Evolutionary conservation across 208 protist genomes (phyloP).

Genomic region (Leishmania lainsoni): DNA sequence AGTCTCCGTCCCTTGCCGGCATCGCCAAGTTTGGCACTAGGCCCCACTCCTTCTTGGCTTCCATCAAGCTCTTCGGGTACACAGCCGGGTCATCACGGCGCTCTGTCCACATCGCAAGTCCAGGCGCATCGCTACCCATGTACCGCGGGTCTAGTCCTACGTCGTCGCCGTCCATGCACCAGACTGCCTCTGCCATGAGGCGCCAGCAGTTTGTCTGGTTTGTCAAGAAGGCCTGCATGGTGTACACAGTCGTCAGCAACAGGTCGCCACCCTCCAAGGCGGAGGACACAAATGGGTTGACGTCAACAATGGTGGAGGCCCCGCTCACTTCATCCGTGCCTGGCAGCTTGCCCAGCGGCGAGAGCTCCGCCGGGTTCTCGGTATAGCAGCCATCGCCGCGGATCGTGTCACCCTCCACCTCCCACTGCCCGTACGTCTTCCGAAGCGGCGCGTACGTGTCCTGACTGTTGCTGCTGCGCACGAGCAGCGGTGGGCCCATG

Average conservation of each 20-base stretch:
- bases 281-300: slow-evolving; percentile 69
- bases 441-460: slow-evolving; percentile 63
- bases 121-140: slow-evolving; percentile 49
- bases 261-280: slow-evolving; percentile 79
- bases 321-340: slow-evolving; percentile 65
- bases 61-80: slow-evolving; percentile 62
- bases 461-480: slow-evolving; percentile 77
- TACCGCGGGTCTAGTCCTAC: slow-evolving; percentile 84
- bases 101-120: slow-evolving; percentile 55
- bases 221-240: slow-evolving; percentile 80
- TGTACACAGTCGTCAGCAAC: slow-evolving; percentile 85
- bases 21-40: slow-evolving; percentile 34
- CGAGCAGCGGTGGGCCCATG: slow-evolving; percentile 76
- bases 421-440: slow-evolving; percentile 83
- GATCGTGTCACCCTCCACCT: slow-evolving; percentile 76
- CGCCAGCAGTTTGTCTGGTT: slow-evolving; percentile 79
- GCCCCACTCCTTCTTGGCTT: slow-evolving; percentile 79
- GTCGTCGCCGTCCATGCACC: slow-evolving; percentile 89
- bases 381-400: slow-evolving; percentile 84
- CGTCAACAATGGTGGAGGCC: slow-evolving; percentile 60
- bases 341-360: slow-evolving; percentile 65
- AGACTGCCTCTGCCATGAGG: slow-evolving; percentile 71
- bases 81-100: slow-evolving; percentile 46
- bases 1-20: neutral
- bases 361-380: slow-evolving; percentile 60